Conservation (phyloP, 2,329 filamentous ascomycete genomes). For the Colletotrichum brevisporum region DNA sequence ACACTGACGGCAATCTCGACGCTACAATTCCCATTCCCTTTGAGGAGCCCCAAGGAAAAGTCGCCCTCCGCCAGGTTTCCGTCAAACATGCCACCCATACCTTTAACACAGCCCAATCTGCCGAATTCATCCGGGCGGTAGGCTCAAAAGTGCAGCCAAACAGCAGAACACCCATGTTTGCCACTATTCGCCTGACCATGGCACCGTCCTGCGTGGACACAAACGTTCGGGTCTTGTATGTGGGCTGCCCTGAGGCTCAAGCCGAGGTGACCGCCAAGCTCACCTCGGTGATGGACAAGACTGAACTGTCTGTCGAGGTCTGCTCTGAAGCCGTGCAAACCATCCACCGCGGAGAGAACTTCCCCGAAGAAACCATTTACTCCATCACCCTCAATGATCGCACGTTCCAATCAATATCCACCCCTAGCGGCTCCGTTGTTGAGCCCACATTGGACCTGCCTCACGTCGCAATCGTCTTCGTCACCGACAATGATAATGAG, state of each 20-base stretch:
- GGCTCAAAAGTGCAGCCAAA: conserved; percentile 48
- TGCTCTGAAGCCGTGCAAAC: conserved; percentile 58
- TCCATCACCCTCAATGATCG: conserved; percentile 56
- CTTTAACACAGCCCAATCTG: conserved; percentile 57
- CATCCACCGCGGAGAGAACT: conserved; percentile 43
- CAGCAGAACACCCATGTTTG: conserved; percentile 52
- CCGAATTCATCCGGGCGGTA: conserved; percentile 49
- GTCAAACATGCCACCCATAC: conserved; percentile 63
- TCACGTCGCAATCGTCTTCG: conserved; percentile 65
- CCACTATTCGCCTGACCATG: conserved; percentile 65
- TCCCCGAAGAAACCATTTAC: conserved; percentile 50
- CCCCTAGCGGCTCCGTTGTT: conserved; percentile 54
- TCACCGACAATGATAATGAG: conserved; percentile 58
- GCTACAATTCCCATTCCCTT: conserved; percentile 58
- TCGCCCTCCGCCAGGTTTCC: conserved; percentile 55
- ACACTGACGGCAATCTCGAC: conserved; percentile 43
- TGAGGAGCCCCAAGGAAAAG: conserved; percentile 53
- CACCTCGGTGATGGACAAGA: conserved; percentile 56
- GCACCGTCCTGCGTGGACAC: conserved; percentile 60
- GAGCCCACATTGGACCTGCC: conserved; percentile 62
- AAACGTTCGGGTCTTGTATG: conserved; percentile 62
- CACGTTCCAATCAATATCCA: conserved; percentile 52
- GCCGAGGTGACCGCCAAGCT: conserved; percentile 61
- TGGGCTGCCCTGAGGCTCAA: conserved; percentile 58
- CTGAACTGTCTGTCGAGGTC: conserved; percentile 54